Evolutionary conservation across 257 asterid species (phyloP), one percentile per base, ranked within the genome.

Genomic region (Coffea eugenioides): DNA sequence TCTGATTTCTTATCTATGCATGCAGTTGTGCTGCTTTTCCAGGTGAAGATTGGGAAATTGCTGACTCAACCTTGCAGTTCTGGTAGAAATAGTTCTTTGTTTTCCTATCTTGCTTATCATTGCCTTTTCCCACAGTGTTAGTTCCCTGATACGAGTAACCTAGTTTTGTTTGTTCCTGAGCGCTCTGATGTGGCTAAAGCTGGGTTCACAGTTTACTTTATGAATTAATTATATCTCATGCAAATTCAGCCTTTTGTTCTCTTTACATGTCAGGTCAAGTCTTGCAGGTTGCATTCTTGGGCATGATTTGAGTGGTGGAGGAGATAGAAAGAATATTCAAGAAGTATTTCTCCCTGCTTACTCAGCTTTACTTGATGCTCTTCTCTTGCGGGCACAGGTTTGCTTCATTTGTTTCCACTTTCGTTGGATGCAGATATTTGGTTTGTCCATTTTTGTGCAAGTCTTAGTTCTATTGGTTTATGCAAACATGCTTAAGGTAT

Each of bases 21-120:
- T 89, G 87, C 94, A 94, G 97, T 74, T 92, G 97, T 78, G 90
- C 85, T 74, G 84, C 91, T 81, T 94, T 90, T 90, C 92, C 93
- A 83, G 85, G 95, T 84, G 97, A 88, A 75, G 97, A 90, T 78
- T 94, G 98, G 97, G 97, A 92, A 79, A 91, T 94, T 69, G 98
- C 91, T 3, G 97, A 92, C 85, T 92, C 95, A 76, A 94, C 98
- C 73, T 85, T 94, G 87, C 98, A 87, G 80, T 94, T 92, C 84
- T 94, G 98, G 98, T 94, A 89, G 78, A 64, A 68, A 79, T 76
- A 31, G 54, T 67, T 78, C 78, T 80, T 62, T 49, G 64, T 57
- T 59, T 75, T 34, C 15, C 20, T 57, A 57, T 41, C 64, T 77
- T 69, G 51, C 68, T 41, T 49, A 10, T 2, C 23, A 39, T 41